phyloP scores from a whole-genome alignment of 176 grass and related monocot genomes.

The Panicum miliaceum region DNA sequence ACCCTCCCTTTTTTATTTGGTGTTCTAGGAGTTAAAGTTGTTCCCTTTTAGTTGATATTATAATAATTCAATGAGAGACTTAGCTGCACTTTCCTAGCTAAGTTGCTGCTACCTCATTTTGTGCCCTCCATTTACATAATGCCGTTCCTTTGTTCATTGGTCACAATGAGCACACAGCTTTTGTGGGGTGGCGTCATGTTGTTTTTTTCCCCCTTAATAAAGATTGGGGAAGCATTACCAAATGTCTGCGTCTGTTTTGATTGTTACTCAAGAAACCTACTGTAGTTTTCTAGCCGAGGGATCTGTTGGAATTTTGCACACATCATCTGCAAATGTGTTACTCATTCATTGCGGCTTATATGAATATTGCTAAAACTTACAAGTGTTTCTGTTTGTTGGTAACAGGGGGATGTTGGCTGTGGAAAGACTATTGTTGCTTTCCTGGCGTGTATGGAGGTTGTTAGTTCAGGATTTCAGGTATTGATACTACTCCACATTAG shows the following conservation, averaged over 20 bases:
- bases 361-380: constrained; percentile 35
- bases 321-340: constrained; percentile 9
- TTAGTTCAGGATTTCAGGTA: constrained; percentile 97
- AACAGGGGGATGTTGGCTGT: constrained; percentile 97
- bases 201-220: background rate
- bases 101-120: background rate
- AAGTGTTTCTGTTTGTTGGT: constrained; percentile 38
- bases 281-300: constrained; percentile 5
- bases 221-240: background rate
- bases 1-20: background rate
- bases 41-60: constrained; percentile 4
- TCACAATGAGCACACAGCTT: background rate
- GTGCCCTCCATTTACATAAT: background rate
- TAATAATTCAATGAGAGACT: background rate
- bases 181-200: background rate
- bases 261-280: background rate
- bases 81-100: background rate
- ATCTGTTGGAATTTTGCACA: constrained; percentile 25
- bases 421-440: constrained; percentile 97
- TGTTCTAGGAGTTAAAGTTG: constrained; percentile 6
- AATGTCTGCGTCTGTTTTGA: constrained; percentile 19
- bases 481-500: constrained; percentile 18
- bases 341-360: constrained; percentile 25
- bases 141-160: background rate
- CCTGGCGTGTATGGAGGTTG: constrained; percentile 94